Evolutionary conservation across 2,329 filamentous ascomycete genomes (phyloP).

Genomic region (Raffaelea ambrosiae): DNA sequence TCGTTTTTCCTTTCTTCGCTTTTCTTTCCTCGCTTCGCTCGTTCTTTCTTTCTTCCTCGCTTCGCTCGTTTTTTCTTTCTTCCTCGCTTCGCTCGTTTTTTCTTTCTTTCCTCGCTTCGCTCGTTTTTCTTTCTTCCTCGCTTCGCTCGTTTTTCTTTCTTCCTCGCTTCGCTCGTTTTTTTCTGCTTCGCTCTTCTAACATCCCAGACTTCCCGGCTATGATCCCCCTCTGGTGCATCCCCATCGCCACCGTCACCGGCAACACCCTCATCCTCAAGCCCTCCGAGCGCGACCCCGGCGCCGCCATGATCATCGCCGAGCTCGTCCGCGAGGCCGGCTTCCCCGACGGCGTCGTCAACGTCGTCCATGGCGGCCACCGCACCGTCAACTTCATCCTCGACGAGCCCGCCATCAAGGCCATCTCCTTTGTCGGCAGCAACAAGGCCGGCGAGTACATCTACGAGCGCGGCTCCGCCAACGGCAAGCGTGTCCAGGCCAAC

Average conservation of each 20-base stretch:
- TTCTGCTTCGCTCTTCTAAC: background rate
- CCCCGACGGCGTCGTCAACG: slow-evolving; percentile 72
- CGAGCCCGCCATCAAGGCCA: slow-evolving; percentile 75
- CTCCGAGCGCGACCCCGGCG: slow-evolving; percentile 76
- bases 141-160: too few species aligned
- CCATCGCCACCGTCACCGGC: slow-evolving; percentile 73
- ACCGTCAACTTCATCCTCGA: slow-evolving; percentile 84
- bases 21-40: slow-evolving; percentile 2
- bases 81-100: slow-evolving; percentile 20
- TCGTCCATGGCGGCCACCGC: slow-evolving; percentile 71
- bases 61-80: background rate
- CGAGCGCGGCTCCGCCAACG: slow-evolving; percentile 67
- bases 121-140: too few species aligned
- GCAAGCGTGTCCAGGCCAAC: slow-evolving; percentile 84
- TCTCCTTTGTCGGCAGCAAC: slow-evolving; percentile 81
- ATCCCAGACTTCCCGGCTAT: slow-evolving; percentile 73
- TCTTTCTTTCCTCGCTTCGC: too few species aligned
- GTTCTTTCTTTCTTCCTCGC: too few species aligned
- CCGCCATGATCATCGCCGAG: slow-evolving; percentile 78
- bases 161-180: background rate
- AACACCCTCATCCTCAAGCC: slow-evolving; percentile 83
- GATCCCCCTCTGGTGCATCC: slow-evolving; percentile 89
- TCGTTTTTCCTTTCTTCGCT: slow-evolving; percentile 7
- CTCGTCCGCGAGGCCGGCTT: slow-evolving; percentile 73
- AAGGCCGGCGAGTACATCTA: slow-evolving; percentile 87